phyloP scores from a whole-genome alignment of 371 early-diverging fungal genomes.

The Syncephalastrum contaminatum region DNA sequence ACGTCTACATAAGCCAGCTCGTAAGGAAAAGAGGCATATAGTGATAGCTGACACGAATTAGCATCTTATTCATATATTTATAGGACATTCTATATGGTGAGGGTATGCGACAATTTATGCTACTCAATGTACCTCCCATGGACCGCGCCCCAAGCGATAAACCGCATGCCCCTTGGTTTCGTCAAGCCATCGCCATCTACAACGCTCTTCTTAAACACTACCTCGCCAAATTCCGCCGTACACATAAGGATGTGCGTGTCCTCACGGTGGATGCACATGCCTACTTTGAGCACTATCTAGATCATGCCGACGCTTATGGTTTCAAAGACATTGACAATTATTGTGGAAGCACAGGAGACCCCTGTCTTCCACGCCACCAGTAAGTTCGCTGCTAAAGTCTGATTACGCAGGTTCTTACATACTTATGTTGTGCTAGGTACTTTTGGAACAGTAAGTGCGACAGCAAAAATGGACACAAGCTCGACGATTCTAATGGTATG shows the following conservation, averaged over 20 bases:
- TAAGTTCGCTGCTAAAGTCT: conserved; percentile 1
- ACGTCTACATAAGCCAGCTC: too few species aligned
- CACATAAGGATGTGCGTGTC: conserved; percentile 1
- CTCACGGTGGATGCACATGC: conserved; percentile 13
- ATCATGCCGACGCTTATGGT: conserved; percentile 6
- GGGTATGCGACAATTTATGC: conserved; percentile 10
- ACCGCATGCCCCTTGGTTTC: not conserved
- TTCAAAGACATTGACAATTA: conserved; percentile 8
- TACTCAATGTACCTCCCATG: conserved; percentile 17
- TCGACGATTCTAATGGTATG: not conserved
- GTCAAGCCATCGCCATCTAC: not conserved
- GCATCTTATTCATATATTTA: too few species aligned
- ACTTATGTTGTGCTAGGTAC: conserved; percentile 3
- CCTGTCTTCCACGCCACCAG: conserved; percentile 5
- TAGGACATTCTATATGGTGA: conserved; percentile 6
- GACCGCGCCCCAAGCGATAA: conserved; percentile 8
- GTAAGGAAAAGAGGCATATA: too few species aligned
- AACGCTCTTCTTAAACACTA: conserved; percentile 5
- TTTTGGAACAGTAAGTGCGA: conserved; percentile 19
- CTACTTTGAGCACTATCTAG: conserved; percentile 10
- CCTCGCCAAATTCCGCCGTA: not conserved
- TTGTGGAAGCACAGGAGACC: not conserved
- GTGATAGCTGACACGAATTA: too few species aligned
- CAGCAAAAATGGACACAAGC: not conserved
- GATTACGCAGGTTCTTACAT: not conserved